Percentiles rank a stretch among this genome's conserved stretches.
Evolutionary conservation across 345 rosid genomes (phyloP).

Genomic region (Noccaea bulbosa): DNA sequence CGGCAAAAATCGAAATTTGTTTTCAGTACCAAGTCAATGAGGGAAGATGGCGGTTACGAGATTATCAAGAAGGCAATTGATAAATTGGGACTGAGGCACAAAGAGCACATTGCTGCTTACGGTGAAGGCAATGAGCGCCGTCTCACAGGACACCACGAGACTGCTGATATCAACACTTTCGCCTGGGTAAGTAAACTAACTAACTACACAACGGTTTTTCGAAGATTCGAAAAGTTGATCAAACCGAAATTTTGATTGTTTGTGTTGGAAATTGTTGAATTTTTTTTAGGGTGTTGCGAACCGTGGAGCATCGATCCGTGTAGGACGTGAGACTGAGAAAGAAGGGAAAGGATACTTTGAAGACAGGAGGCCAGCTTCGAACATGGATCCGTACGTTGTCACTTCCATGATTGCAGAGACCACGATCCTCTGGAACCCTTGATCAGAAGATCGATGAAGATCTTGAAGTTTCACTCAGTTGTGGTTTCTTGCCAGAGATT

Average conservation of each 20-base stretch:
- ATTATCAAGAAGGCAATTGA: slow-evolving; percentile 82
- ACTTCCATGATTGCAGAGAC: slow-evolving; percentile 92
- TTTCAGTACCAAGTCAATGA: slow-evolving; percentile 82
- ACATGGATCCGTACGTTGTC: slow-evolving; percentile 91
- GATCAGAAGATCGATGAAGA: slow-evolving; percentile 24
- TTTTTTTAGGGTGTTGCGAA: slow-evolving; percentile 72
- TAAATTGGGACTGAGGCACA: slow-evolving; percentile 80
- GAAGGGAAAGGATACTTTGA: slow-evolving; percentile 83
- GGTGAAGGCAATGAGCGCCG: slow-evolving; percentile 95
- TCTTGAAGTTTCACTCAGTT: not conserved
- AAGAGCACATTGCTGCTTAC: slow-evolving; percentile 86
- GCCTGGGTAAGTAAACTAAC: slow-evolving; percentile 65
- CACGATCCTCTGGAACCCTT: slow-evolving; percentile 71
- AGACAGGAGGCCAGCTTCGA: slow-evolving; percentile 86
- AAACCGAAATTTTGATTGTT: not conserved
- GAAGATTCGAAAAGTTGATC: not conserved
- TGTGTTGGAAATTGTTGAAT: slow-evolving; percentile 12
- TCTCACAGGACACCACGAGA: slow-evolving; percentile 83
- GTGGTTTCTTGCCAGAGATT: slow-evolving; percentile 4
- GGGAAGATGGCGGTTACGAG: slow-evolving; percentile 70
- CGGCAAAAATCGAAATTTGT: not conserved
- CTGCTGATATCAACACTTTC: slow-evolving; percentile 83
- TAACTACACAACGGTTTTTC: not conserved
- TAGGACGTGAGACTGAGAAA: slow-evolving; percentile 79
- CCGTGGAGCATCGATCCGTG: slow-evolving; percentile 82